Conservation (phyloP, 495 filamentous ascomycete species). For the Penicillium silybi region DNA sequence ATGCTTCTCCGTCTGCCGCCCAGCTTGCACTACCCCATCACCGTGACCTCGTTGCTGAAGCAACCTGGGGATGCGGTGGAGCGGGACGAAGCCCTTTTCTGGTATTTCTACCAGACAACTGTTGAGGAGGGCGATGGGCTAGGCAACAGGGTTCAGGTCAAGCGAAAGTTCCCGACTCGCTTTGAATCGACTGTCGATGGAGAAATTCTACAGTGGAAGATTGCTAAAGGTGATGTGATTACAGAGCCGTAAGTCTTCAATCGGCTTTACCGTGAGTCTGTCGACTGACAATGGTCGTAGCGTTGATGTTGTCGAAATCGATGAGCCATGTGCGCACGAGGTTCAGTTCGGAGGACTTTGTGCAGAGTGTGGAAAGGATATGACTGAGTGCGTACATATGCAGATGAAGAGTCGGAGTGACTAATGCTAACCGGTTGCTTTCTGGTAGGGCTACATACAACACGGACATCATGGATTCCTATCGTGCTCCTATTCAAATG, state of each 20-base stretch:
- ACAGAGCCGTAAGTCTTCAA: slow-evolving; percentile 36
- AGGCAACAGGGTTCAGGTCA: slow-evolving; percentile 62
- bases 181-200: slow-evolving; percentile 85
- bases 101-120: slow-evolving; percentile 76
- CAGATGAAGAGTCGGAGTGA: neutral
- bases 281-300: slow-evolving; percentile 15
- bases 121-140: slow-evolving; percentile 70
- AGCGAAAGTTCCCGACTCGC: slow-evolving; percentile 65
- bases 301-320: slow-evolving; percentile 66
- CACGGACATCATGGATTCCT: slow-evolving; percentile 56
- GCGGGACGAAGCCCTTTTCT: slow-evolving; percentile 70
- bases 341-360: slow-evolving; percentile 89
- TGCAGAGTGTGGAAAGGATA: slow-evolving; percentile 90
- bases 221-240: slow-evolving; percentile 69
- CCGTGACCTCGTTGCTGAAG: slow-evolving; percentile 82
- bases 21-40: slow-evolving; percentile 87
- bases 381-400: slow-evolving; percentile 65
- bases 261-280: neutral
- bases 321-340: slow-evolving; percentile 88
- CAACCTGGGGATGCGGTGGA: slow-evolving; percentile 67
- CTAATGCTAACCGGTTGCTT: neutral
- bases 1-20: slow-evolving; percentile 52
- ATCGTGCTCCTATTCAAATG: slow-evolving; percentile 88
- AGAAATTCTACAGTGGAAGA: slow-evolving; percentile 67
- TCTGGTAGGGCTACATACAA: slow-evolving; percentile 51